Evolutionary conservation across 2,329 filamentous ascomycete species (phyloP), one percentile per base, ranked within the genome.

Genomic region (Saccharata proteae): DNA sequence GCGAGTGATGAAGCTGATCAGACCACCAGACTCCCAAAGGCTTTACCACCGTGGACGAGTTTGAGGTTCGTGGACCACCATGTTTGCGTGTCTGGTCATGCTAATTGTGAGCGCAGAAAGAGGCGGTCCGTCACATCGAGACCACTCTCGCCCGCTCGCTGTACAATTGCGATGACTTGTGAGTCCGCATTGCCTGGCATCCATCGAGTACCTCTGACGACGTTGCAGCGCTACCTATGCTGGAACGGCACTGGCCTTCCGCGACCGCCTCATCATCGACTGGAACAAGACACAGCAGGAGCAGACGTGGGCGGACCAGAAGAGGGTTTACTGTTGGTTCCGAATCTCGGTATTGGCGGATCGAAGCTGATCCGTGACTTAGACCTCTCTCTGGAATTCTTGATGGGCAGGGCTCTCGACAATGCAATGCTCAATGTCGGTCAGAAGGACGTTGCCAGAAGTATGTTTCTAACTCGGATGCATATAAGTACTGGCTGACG

Each of bases 211-310:
- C 15, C 13, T 37, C 34, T 40, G 21, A 47, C 30, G 23, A 18
- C 17, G 29, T 7, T 5, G 26, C 37, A 70, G 73, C 33, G 90
- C 90, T 32, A 85, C 86, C 18, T 98, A 98, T 58, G 75, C 81
- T 6, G 90, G 88, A 42, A 84, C 86, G 25, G 83, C 84, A 42
- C 64, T 98, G 48, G 88, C 90, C 16, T 88, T 98, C 61, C 75
- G 90, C 49, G 88, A 98, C 56, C 78, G 85, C 31, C 67, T 98
- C 52, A 78, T 98, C 49, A 77, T 90, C 40, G 84, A 93, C 45
- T 98, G 90, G 90, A 98, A 96, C 64, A 85, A 79, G 61, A 98
- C 90, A 27, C 90, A 98, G 64, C 90, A 98, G 64, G 78, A 79
- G 38, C 90, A 98, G 61, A 94, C 88, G 0, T 84, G 81, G 48